Evolutionary conservation across 768 basidiomycete genomes (phyloP), one percentile per base, ranked within the genome.

Genomic region (Neoboletus magnificus): DNA sequence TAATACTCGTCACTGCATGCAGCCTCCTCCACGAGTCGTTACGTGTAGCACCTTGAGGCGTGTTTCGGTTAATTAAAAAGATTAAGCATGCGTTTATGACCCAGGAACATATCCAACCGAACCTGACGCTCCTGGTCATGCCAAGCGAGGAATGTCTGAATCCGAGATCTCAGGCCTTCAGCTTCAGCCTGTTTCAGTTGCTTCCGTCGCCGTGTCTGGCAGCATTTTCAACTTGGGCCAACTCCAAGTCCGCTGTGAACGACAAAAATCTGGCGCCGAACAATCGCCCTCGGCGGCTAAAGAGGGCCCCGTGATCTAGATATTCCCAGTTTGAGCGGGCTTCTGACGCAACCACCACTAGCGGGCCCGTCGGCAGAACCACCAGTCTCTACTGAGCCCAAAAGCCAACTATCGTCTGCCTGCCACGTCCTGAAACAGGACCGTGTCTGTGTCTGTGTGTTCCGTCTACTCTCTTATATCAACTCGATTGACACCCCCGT

Each of bases 371-470:
- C 52, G 41, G 35, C 48, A 54, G 45, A 39, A 54, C 16, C 5
- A 41, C 18, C 40, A 59, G 51, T 40, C 27, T 45, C 42, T 40
- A 30, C 46, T 20, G 37, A 39, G 37, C 37, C 35, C 52, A 40
- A n/a, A 61, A 50, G 16, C n/a, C 45, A 50, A 37, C 29, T 44
- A 50, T 48, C 46, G 25, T 43, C 32, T 37, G 45, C 22, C 29
- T 30, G 54, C 44, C 41, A 22, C 52, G 20, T n/a, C 40, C 54
- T 58, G 55, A 55, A 55, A 61, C 59, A 39, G 57, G 51, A 4
- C 55, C 48, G 52, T 47, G 36, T 56, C 39, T 35, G 66, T 68
- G 11, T 33, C 39, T 35, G 66, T 68, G 11, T 33, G 57, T 57
- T 39, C 41, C 44, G 52, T 50, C 33, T 41, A 41, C 10, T 39